Evolutionary conservation across 192 early-diverging fungal species (phyloP).

Genomic region (Glomus cerebriforme): DNA sequence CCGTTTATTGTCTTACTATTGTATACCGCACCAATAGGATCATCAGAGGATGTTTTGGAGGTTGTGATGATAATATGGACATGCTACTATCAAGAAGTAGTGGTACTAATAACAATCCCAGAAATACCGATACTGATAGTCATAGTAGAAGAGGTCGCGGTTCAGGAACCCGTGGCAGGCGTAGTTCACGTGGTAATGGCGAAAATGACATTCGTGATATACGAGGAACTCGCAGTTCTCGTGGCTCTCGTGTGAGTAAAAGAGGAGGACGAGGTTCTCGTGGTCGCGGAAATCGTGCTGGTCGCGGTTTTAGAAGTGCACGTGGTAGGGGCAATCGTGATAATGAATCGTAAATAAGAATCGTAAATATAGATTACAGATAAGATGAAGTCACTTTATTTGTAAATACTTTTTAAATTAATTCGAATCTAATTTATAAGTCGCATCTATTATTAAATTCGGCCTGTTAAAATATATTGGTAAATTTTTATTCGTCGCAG

Average conservation of each 20-base stretch:
- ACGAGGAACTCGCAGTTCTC: background rate
- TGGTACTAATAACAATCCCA: background rate
- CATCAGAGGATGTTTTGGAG: conserved; percentile 7
- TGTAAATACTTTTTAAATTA: too few relatives aligned
- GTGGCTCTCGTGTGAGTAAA: background rate
- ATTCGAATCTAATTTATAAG: too few relatives aligned
- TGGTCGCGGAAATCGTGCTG: background rate
- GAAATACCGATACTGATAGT: background rate
- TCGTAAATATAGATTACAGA: background rate
- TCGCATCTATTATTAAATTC: too few relatives aligned
- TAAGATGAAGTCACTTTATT: too few relatives aligned
- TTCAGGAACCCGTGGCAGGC: too few relatives aligned
- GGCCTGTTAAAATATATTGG: too few relatives aligned
- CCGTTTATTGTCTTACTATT: background rate
- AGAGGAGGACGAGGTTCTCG: background rate
- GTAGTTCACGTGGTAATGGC: background rate
- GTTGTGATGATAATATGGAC: background rate
- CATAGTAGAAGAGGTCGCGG: too few relatives aligned
- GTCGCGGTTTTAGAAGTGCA: background rate
- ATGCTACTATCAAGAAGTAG: background rate
- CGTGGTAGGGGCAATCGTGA: background rate
- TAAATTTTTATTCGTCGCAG: too few relatives aligned
- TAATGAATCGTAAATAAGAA: background rate
- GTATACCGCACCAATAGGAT: conserved; percentile 15
- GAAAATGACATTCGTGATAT: background rate